Evolutionary conservation across 257 asterid genomes (phyloP), one percentile per base, ranked within the genome.

Genomic region (Solanum tacnaense): DNA sequence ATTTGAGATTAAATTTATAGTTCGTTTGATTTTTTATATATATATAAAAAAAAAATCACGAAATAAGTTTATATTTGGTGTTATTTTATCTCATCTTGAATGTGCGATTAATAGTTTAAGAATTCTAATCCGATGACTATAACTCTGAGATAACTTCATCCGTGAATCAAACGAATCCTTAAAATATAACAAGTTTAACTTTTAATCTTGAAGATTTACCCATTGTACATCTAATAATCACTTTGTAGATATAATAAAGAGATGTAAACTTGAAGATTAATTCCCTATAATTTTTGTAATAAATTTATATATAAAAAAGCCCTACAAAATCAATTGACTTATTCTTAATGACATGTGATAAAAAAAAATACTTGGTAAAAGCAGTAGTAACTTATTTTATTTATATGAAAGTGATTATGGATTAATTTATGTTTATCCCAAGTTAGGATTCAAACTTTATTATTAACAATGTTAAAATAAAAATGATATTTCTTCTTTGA

Each of bases 401-500:
- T 71, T 71, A 71, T 71, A 71, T 15, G 76, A 71, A 71, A 71
- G 76, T 31, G 76, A 71, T 71, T 31, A 71, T 32, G 44, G 81
- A 32, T 34, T 34, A 73, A 32, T 73, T 3, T 18, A 34, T 73
- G 15, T 18, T 6, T 34, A 8, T 16, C 8, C 27, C 27, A 18
- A 72, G 15, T 18, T 72, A 8, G 4, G 15, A 72, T 9, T 35
- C 49, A 73, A 34, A 35, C 5, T 21, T 35, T 20, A 20, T 13
- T 73, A 7, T 20, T 34, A 18, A 4, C 18, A 73, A 35, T 73
- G 7, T 2, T 27, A 6, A 13, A 68, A 68, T 12, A 34, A 74
- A 34, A 74, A 34, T 3, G 20, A 73, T 20, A 75, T 75, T 35
- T 75, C 32, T 23, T 75, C 83, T 38, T 9, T 35, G 83, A 36